Base-by-base conservation (phyloP, 768 basidiomycete species). In the Lactarius vividus region DNA sequence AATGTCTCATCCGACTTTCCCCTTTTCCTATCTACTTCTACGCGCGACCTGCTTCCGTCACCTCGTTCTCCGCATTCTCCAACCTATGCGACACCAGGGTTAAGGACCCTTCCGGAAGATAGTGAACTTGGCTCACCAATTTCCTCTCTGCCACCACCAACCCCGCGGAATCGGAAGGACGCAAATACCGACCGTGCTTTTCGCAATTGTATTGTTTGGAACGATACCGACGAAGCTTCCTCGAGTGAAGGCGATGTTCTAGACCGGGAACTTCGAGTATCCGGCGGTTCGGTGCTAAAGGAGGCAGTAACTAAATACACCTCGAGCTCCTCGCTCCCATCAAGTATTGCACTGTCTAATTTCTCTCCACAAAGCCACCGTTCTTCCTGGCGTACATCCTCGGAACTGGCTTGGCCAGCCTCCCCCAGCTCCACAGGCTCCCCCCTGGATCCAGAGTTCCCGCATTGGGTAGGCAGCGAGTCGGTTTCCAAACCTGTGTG, bases 21-120 rank as follows among this genome's bases (percentile, higher is more conserved):
- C 5, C 64, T 69, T 23, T 70, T 69, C 52, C 33, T 70, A 5
- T 69, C 70, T 10, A 63, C 56, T 15, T 62, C 63, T 16, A 55
- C 66, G 16, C 66, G 68, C 49, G 59, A 69, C 66, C 9, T 61
- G 42, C n/a, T 68, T 57, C 35, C 62, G 37, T 40, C 65, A 10
- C 26, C 61, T 54, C 69, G 62, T 40, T 59, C 42, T 46, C 67
- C 20, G 69, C 69, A 37, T 46, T 69, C 42, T 2, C 63, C 66
- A 69, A 66, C 57, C 66, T 57, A 57, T 60, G 62, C n/a, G 23
- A 31, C 55, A 9, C 56, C 66, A 26, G 66, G 66, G 5, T 74
- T 88, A 56, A 79, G 82, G 62, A 78, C 82, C 7, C 79, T 86
- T 2, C 85, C 82, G 4, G 85, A 88, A 66, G 84, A 79, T 57